Percentiles rank a stretch among this genome's conserved stretches.
Evolutionary conservation across 805 yeast species (phyloP).

Genomic region (Suhomyces vadensis): DNA sequence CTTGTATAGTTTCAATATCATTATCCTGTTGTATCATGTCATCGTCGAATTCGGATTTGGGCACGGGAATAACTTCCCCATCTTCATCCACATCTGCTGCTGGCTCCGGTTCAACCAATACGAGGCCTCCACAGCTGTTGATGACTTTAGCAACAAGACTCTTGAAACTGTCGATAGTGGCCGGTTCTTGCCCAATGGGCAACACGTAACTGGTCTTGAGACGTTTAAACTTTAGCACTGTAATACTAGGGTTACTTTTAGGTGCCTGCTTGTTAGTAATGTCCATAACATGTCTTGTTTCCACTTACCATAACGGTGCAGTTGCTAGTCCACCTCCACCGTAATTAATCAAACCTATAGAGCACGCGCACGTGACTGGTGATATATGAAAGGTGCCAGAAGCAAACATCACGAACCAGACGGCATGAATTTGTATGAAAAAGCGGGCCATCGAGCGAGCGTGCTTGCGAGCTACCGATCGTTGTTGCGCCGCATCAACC

Average conservation of each 20-base stretch:
- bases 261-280: background rate
- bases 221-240: constrained; percentile 40
- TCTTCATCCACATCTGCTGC: constrained; percentile 21
- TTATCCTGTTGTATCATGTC: constrained; percentile 6
- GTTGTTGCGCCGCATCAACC: constrained; percentile 3
- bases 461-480: constrained; percentile 5
- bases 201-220: constrained; percentile 31
- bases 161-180: background rate
- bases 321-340: too few species aligned
- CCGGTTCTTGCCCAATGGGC: constrained; percentile 16
- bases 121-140: constrained; percentile 50
- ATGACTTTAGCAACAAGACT: constrained; percentile 30
- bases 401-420: background rate
- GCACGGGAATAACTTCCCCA: constrained; percentile 28
- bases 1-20: background rate
- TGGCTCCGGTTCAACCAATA: constrained; percentile 13
- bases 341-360: too few species aligned
- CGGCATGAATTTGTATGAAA: constrained; percentile 1
- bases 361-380: background rate
- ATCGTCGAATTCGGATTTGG: constrained; percentile 8
- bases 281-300: background rate
- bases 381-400: background rate
- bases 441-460: constrained; percentile 1
- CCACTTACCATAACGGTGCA: background rate
- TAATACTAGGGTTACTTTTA: constrained; percentile 13